Base-by-base conservation (phyloP, 2,329 filamentous ascomycete genomes). In the Corniculantispora saksenae region DNA sequence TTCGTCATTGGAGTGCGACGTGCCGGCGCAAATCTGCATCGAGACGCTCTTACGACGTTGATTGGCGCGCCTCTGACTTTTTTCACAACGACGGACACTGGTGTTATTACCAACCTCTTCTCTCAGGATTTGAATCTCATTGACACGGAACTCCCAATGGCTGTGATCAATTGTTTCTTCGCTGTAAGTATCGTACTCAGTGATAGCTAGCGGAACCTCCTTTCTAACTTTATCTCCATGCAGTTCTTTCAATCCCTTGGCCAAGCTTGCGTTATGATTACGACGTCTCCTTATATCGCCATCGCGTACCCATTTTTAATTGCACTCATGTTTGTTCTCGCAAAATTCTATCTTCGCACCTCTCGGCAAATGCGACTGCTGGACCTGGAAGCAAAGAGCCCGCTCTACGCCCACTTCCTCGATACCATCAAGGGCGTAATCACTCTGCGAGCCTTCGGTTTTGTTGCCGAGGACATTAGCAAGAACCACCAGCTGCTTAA, bases 311-410 rank as follows among this genome's bases (percentile, higher is more conserved):
- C 86, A 0, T 72, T 84, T 3, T 69, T 88, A 2, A 66, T 80
- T 10, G 73, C 70, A 0, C 83, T 0, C 69, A 82, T 12, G 69
- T 85, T 2, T 66, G 84, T 53, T 1, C 71, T 87, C 3, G 84
- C 86, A 65, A 82, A 80, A 51, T 77, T 85, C 54, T 87, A 88
- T 67, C 76, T 88, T 4, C 79, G 84, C 0, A 89, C 86, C 0
- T 88, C 86, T 0, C 77, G 86, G 0, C 87, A 89, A 71, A 72
- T 90, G 9, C 80, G 87, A 57, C 79, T 87, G 23, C 72, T 90
- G 13, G 87, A 89, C 54, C 79, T 90, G 1, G 87, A 90, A 71
- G 81, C 84, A 1, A 88, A 89, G 68, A 82, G 83, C 1, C 86
- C 86, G 0, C 74, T 88, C 0, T 87, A 85, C 69, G 72, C 78